These are phyloP conservation scores for Begonia masoniana DNA, from an alignment of 306 rosid species.

Conservation along the genomic window DNA sequence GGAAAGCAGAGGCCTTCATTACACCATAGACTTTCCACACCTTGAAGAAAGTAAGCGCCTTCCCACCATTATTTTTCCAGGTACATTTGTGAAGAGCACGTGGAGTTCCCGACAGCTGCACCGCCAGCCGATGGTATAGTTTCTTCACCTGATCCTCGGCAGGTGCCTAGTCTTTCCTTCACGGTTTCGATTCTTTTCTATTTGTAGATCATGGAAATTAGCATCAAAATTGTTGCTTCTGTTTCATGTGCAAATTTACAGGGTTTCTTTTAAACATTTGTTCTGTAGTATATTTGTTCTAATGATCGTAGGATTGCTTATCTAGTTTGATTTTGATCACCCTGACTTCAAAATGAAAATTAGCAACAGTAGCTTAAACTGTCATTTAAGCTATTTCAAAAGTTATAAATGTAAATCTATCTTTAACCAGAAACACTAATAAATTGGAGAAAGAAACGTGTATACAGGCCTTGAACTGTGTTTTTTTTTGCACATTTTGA, in stretches of 20 bases:
- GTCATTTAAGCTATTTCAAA: too few species aligned
- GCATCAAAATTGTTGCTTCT: background rate
- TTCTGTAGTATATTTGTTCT: background rate
- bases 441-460: too few species aligned
- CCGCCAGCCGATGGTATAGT: conserved; percentile 31
- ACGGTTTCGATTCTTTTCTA: background rate
- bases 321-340: background rate
- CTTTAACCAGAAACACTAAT: too few species aligned
- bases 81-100: conserved; percentile 41
- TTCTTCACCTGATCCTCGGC: background rate
- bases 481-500: too few species aligned
- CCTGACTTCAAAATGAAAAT: background rate
- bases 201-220: background rate
- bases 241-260: background rate
- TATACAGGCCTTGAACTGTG: too few species aligned
- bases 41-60: conserved; percentile 77
- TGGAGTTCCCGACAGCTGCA: conserved; percentile 84
- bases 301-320: background rate
- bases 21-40: conserved; percentile 75
- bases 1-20: conserved; percentile 93
- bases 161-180: background rate
- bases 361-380: background rate
- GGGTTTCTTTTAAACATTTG: background rate
- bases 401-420: background rate
- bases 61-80: conserved; percentile 82